These are phyloP conservation scores for Luffa aegyptiaca DNA, from an alignment of 306 rosid species.

Conservation along the genomic window DNA sequence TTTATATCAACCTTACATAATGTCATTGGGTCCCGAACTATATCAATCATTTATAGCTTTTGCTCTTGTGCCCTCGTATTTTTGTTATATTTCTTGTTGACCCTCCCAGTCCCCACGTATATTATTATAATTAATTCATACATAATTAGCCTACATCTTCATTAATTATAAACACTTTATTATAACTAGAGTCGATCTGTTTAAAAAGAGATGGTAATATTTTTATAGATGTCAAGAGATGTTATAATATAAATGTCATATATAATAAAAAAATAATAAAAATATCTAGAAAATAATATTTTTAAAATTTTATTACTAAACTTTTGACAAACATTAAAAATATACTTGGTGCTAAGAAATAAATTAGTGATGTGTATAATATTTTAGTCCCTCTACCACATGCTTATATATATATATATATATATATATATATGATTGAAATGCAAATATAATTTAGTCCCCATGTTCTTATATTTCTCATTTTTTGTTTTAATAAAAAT, in stretches of 20 bases:
- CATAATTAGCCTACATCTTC: no score
- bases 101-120: not conserved
- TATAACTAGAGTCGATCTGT: no score
- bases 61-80: not conserved
- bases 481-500: not conserved
- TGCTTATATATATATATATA: no score
- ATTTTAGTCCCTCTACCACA: not conserved
- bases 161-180: no score
- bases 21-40: not conserved
- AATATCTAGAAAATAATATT: not conserved
- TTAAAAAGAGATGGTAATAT: not conserved
- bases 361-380: not conserved
- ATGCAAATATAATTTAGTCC: not conserved
- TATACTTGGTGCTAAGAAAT: not conserved
- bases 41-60: not conserved
- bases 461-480: not conserved
- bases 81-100: not conserved
- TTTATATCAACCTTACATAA: not conserved
- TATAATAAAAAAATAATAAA: not conserved
- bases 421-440: not conserved
- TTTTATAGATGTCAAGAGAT: no score
- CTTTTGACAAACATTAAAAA: not conserved
- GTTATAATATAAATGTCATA: no score
- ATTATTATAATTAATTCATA: not conserved
- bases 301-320: not conserved